phyloP scores from a whole-genome alignment of 1,139 yeast genomes.

The Geotrichum australiense region DNA sequence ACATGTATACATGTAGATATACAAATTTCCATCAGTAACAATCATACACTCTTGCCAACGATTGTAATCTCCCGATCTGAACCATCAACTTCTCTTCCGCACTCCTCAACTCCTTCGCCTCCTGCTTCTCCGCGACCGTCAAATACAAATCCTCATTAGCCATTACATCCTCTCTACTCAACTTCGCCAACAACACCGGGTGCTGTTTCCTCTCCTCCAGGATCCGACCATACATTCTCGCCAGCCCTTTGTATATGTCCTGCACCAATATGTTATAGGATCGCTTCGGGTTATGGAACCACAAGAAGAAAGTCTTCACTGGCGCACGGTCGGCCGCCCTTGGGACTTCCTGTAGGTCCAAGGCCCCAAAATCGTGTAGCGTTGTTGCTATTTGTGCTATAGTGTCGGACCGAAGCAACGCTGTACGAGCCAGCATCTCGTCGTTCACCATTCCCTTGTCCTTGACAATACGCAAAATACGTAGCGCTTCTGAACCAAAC shows the following conservation, averaged over 20 bases:
- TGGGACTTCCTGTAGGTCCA: slow-evolving; percentile 78
- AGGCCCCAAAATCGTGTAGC: slow-evolving; percentile 36
- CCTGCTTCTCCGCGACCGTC: slow-evolving; percentile 66
- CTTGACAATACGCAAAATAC: slow-evolving; percentile 63
- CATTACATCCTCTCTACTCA: slow-evolving; percentile 83
- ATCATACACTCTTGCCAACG: slow-evolving; percentile 35
- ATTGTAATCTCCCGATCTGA: slow-evolving; percentile 33
- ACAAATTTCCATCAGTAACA: slow-evolving; percentile 32
- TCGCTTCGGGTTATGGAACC: slow-evolving; percentile 57
- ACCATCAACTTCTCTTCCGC: slow-evolving; percentile 33
- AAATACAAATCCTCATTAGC: slow-evolving; percentile 73
- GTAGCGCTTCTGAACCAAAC: slow-evolving; percentile 45
- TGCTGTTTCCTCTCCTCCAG: slow-evolving; percentile 55
- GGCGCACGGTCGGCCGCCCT: slow-evolving; percentile 90
- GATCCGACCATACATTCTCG: slow-evolving; percentile 51
- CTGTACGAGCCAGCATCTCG: slow-evolving; percentile 68
- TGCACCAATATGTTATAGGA: slow-evolving; percentile 47
- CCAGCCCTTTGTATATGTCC: slow-evolving; percentile 60
- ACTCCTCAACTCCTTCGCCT: slow-evolving; percentile 46
- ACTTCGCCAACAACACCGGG: slow-evolving; percentile 63
- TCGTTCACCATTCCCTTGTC: slow-evolving; percentile 72
- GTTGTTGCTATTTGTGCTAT: slow-evolving; percentile 47
- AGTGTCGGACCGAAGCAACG: slow-evolving; percentile 67
- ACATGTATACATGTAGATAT: too few relatives aligned
- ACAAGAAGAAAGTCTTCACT: slow-evolving; percentile 74